These are phyloP conservation scores for Cryptosporidium felis DNA, from an alignment of 169 alveolate species.

Conservation along the genomic window DNA sequence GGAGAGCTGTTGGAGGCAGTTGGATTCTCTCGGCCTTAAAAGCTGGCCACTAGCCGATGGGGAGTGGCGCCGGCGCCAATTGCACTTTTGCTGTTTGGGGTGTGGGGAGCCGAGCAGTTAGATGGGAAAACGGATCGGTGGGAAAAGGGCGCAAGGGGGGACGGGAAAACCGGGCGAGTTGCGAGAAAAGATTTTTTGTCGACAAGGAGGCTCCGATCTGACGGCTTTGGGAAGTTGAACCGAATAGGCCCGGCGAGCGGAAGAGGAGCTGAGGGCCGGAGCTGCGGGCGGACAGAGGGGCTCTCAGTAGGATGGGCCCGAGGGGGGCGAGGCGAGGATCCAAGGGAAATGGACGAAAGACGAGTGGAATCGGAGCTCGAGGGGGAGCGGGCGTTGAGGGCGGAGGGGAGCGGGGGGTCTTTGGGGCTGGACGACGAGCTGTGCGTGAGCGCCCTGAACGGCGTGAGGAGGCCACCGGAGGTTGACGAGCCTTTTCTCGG, in stretches of 20 bases:
- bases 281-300: neutral
- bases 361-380: neutral
- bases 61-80: conserved; percentile 59
- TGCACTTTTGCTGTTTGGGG: conserved; percentile 66
- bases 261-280: conserved; percentile 52
- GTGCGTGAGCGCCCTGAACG: conserved; percentile 44
- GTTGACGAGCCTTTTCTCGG: conserved; percentile 52
- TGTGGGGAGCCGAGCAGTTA: conserved; percentile 52
- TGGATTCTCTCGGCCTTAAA: too few species aligned
- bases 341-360: neutral
- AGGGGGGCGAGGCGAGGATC: neutral
- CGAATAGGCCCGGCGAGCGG: too few species aligned
- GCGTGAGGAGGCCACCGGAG: conserved; percentile 56
- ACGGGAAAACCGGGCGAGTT: neutral
- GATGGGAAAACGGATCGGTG: neutral
- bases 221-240: too few species aligned
- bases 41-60: too few species aligned
- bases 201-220: too few species aligned
- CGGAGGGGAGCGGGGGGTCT: neutral
- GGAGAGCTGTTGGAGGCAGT: too few species aligned
- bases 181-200: too few species aligned
- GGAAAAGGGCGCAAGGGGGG: too few species aligned
- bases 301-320: neutral
- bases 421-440: conserved; percentile 4
- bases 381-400: neutral